A percentile compares a stretch with the other conserved stretches of the same genome.
Evolutionary conservation across 2,329 filamentous ascomycete species (phyloP).

Genomic region (Elsinoe perseae): DNA sequence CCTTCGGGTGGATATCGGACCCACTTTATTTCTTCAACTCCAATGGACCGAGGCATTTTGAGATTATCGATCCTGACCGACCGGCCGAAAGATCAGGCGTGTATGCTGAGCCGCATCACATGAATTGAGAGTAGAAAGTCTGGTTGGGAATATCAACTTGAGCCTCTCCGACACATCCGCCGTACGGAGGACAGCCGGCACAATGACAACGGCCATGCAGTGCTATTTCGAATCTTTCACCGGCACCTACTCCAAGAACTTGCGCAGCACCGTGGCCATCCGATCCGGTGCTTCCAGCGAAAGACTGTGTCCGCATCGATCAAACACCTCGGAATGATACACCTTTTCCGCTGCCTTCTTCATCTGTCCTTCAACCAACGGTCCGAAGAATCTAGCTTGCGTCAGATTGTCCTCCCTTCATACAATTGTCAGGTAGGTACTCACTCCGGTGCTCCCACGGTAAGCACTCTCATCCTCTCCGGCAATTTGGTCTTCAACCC

Average conservation of each 20-base stretch:
- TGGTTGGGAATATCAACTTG: background rate
- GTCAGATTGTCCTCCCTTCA: background rate
- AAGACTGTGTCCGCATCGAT: constrained; percentile 31
- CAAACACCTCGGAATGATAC: constrained; percentile 28
- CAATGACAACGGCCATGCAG: no score
- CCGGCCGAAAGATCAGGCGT: constrained; percentile 1
- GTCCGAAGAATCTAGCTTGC: constrained; percentile 26
- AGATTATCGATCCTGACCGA: background rate
- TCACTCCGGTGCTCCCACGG: constrained; percentile 29
- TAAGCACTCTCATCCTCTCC: constrained; percentile 29
- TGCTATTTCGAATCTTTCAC: background rate
- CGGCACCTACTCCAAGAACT: constrained; percentile 10
- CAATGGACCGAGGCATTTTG: background rate
- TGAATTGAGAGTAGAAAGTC: background rate
- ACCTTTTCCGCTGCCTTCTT: constrained; percentile 27
- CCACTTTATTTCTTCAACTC: background rate
- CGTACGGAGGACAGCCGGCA: no score
- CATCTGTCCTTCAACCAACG: constrained; percentile 28
- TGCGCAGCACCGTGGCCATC: constrained; percentile 19
- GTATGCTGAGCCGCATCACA: background rate
- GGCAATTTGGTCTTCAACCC: constrained; percentile 26
- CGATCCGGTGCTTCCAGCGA: constrained; percentile 31
- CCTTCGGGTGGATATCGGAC: background rate
- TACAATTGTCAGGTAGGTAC: background rate
- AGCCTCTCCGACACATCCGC: no score